A percentile compares a stretch with the other conserved stretches of the same genome.
These are phyloP conservation scores for Verticillium longisporum DNA, from an alignment of 2,329 filamentous ascomycete genomes.

Conservation along the genomic window DNA sequence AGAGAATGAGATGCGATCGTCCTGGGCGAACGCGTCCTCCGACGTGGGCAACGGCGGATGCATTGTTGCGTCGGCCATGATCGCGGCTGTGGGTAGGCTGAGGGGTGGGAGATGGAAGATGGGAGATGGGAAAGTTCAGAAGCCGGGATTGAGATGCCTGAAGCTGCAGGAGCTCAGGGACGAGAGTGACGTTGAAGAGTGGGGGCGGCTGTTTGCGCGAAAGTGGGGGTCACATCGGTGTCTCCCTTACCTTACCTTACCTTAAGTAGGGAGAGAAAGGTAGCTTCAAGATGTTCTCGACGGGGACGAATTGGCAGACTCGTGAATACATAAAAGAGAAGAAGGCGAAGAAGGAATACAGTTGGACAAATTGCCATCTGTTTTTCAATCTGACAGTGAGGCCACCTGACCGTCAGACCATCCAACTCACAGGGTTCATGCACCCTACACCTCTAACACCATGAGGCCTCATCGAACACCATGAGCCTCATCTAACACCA, in stretches of 20 bases:
- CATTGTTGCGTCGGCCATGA: constrained; percentile 20
- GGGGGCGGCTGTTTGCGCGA: background rate
- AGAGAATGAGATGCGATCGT: constrained; percentile 84
- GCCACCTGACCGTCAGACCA: too few species aligned
- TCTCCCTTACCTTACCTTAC: too few species aligned
- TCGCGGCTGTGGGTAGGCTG: background rate
- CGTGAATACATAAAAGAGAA: too few species aligned
- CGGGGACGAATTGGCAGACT: too few species aligned
- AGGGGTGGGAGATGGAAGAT: background rate
- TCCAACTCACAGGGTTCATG: too few species aligned
- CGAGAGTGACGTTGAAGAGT: background rate
- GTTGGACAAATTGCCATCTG: too few species aligned
- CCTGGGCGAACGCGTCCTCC: constrained; percentile 62
- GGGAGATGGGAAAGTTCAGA: background rate
- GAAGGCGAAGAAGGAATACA: too few species aligned
- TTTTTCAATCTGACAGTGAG: too few species aligned
- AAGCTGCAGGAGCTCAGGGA: background rate
- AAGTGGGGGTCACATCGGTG: background rate
- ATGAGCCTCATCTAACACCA: too few species aligned
- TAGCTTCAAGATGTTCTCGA: too few species aligned
- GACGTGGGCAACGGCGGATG: constrained; percentile 47
- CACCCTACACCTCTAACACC: background rate
- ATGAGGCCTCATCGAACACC: background rate
- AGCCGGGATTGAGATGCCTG: background rate
- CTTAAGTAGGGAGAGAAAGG: too few species aligned